phyloP scores from a whole-genome alignment of 2,329 filamentous ascomycete genomes.

The Aaosphaeria pasadenensis region DNA sequence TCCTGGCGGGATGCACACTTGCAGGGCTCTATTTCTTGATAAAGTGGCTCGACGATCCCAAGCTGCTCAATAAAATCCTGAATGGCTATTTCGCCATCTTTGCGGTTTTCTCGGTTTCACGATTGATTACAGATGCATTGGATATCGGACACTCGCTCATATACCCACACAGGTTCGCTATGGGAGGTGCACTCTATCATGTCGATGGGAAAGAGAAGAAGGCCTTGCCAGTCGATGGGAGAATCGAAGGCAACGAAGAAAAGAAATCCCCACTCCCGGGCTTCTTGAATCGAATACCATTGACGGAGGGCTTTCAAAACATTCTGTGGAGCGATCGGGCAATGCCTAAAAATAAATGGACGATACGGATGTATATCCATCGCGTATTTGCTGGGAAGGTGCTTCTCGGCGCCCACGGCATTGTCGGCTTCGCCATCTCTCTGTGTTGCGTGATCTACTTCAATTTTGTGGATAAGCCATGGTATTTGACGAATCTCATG shows the following conservation, averaged over 20 bases:
- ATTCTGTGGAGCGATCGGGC: slow-evolving; percentile 51
- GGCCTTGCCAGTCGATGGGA: slow-evolving; percentile 29
- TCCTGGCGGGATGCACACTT: slow-evolving; percentile 71
- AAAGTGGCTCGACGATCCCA: slow-evolving; percentile 80
- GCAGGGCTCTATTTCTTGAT: slow-evolving; percentile 81
- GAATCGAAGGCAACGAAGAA: slow-evolving; percentile 14
- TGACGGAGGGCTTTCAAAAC: slow-evolving; percentile 35
- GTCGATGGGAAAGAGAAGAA: slow-evolving; percentile 36
- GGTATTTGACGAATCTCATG: slow-evolving; percentile 79
- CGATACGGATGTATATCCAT: slow-evolving; percentile 53
- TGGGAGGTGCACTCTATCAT: slow-evolving; percentile 50
- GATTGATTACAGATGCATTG: slow-evolving; percentile 70
- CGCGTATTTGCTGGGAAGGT: slow-evolving; percentile 49
- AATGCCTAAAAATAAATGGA: slow-evolving; percentile 49
- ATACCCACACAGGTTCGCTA: slow-evolving; percentile 69
- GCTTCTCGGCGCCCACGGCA: slow-evolving; percentile 52
- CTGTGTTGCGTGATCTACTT: slow-evolving; percentile 62
- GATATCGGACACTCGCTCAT: slow-evolving; percentile 63
- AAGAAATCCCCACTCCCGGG: slow-evolving; percentile 52
- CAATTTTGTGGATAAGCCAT: slow-evolving; percentile 57
- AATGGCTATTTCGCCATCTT: slow-evolving; percentile 79
- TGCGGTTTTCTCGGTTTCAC: slow-evolving; percentile 72
- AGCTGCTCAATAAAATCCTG: slow-evolving; percentile 77
- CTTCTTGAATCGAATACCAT: slow-evolving; percentile 45
- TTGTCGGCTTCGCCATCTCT: slow-evolving; percentile 56